Base-by-base conservation (phyloP, 331 rosid genomes). In the Telfairia occidentalis region DNA sequence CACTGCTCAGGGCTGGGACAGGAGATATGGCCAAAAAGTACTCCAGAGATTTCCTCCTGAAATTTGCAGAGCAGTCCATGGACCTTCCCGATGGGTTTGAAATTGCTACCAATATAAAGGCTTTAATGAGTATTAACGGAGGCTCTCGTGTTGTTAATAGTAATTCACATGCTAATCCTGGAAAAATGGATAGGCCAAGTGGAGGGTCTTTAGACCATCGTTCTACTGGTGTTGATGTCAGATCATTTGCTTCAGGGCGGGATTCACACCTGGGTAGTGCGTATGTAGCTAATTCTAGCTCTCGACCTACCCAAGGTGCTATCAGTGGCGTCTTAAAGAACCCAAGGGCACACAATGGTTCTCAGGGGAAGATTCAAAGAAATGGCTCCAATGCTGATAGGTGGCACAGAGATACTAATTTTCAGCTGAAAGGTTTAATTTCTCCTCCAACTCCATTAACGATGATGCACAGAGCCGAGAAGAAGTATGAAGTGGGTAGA, bases 381-480 rank as follows among this genome's bases (percentile, higher is more conserved):
- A 89, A 85, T 73, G 83, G 38, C 63, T 81, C 86, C 76, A 94
- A 87, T 69, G 83, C 88, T 77, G 97, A 94, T 54, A 84, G 91
- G 87, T 91, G 98, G 98, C 96, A 88, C 80, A 86, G 92, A 52
- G 65, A 87, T 79, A 11, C 88, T 9, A 83, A 78, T 81, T 84
- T 82, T 82, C 96, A 84, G 82, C 90, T 85, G 5, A 94, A 82
- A 85, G 96, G 96, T 71, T 87, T 89, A 72, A 84, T 89, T 85
- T 91, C 91, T 75, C 89, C 87, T 57, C 96, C 89, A 38, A 79
- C 92, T 74, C 96, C 92, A 32, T 78, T 88, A 37, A 91, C 83
- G 84, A 74, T 73, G 77, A 91, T 88, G 96, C 98, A 91, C 85
- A 89, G 64, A 82, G 93, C 98, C 58, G 92, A 91, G 83, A 91